phyloP scores from a whole-genome alignment of 140 eudicot species.

The Cichorium intybus region DNA sequence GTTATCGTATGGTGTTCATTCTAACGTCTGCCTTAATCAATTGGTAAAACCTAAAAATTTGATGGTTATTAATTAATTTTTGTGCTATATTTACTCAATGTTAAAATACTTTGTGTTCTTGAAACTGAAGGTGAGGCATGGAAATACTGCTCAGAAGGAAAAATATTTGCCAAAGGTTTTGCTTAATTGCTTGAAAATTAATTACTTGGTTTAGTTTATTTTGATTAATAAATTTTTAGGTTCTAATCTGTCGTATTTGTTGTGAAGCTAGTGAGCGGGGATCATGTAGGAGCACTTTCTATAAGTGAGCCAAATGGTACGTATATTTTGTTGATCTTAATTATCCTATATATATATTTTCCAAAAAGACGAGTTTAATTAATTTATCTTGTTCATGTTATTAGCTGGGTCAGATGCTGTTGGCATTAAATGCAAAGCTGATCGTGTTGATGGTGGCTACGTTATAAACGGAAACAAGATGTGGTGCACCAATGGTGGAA shows the following conservation, averaged over 20 bases:
- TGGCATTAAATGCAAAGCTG: slow-evolving; percentile 85
- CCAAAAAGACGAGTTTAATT: too few species aligned
- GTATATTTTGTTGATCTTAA: neutral
- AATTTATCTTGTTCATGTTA: neutral
- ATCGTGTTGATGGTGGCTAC: slow-evolving; percentile 82
- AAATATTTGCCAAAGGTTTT: slow-evolving; percentile 90
- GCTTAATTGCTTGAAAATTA: neutral
- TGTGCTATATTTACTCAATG: too few species aligned
- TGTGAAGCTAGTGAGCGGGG: slow-evolving; percentile 81
- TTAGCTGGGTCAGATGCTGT: slow-evolving; percentile 96
- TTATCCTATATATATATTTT: too few species aligned
- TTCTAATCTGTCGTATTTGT: neutral
- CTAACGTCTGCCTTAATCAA: slow-evolving; percentile 87
- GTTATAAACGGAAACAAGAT: slow-evolving; percentile 82
- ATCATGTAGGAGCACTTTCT: slow-evolving; percentile 96
- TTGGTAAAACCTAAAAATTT: slow-evolving; percentile 42
- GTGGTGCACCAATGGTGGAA: slow-evolving; percentile 96
- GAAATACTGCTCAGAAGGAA: slow-evolving; percentile 73
- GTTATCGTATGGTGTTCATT: slow-evolving; percentile 86
- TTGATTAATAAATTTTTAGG: neutral
- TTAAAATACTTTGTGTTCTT: neutral
- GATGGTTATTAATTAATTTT: too few species aligned
- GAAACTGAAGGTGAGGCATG: slow-evolving; percentile 75
- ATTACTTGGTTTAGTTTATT: neutral
- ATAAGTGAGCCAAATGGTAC: slow-evolving; percentile 95